Evolutionary conservation across 257 asterid species (phyloP).

Genomic region (Fraxinus quadrangulata): DNA sequence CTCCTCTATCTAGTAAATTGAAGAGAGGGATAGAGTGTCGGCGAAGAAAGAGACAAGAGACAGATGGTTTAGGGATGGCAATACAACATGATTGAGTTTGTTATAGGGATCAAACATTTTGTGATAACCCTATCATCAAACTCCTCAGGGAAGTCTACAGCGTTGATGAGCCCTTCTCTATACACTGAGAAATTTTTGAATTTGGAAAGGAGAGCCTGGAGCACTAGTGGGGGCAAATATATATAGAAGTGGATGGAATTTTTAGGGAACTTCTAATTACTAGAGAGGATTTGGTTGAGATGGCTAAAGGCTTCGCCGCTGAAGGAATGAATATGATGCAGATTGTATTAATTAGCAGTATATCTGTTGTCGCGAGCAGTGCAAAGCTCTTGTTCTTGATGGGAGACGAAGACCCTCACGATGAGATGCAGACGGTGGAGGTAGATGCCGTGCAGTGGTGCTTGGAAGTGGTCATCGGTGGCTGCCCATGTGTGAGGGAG

Average conservation of each 20-base stretch:
- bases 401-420: too few relatives aligned
- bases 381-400: constrained; percentile 57
- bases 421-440: too few relatives aligned
- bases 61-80: constrained; percentile 56
- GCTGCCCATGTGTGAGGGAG: too few relatives aligned
- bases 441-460: too few relatives aligned
- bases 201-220: constrained; percentile 58
- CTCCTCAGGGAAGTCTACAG: constrained; percentile 52
- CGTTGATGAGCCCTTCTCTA: constrained; percentile 63
- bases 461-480: too few relatives aligned
- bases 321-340: constrained; percentile 85
- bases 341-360: constrained; percentile 63
- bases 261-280: constrained; percentile 72
- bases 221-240: constrained; percentile 79
- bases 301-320: constrained; percentile 84
- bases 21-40: too few relatives aligned
- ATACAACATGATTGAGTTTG: constrained; percentile 87
- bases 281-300: constrained; percentile 74
- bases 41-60: too few relatives aligned
- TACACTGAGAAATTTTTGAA: constrained; percentile 69
- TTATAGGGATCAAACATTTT: constrained; percentile 68
- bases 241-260: constrained; percentile 59
- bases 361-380: constrained; percentile 72
- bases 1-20: too few relatives aligned
- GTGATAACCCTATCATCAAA: constrained; percentile 47